phyloP scores from a whole-genome alignment of 2,329 filamentous ascomycete species.

The Davidsoniella neocaledoniae region DNA sequence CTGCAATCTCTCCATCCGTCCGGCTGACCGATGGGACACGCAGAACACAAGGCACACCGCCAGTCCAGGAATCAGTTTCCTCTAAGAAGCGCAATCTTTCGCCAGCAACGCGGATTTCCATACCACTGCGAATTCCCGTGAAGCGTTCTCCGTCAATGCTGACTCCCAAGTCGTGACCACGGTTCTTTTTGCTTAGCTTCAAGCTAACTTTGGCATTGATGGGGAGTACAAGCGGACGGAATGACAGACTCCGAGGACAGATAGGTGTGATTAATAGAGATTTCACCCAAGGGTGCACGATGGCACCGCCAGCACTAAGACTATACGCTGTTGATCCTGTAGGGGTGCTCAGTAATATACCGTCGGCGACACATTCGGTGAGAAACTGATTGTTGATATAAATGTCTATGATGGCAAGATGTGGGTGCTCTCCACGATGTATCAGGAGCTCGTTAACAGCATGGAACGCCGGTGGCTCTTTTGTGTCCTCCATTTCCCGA shows the following conservation, averaged over 20 bases:
- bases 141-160: conserved; percentile 62
- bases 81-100: conserved; percentile 67
- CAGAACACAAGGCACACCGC: conserved; percentile 86
- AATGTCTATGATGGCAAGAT: conserved; percentile 82
- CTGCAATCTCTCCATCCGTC: conserved; percentile 19
- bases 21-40: conserved; percentile 33
- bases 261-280: conserved; percentile 85
- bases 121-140: conserved; percentile 51
- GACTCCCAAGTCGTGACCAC: conserved; percentile 59
- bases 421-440: conserved; percentile 76
- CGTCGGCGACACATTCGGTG: conserved; percentile 87
- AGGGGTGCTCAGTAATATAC: conserved; percentile 83
- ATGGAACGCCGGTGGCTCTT: conserved; percentile 25
- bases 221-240: conserved; percentile 78
- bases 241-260: conserved; percentile 79
- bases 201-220: conserved; percentile 71
- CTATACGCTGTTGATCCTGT: conserved; percentile 94
- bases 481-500: neutral
- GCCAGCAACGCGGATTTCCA: conserved; percentile 77
- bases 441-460: conserved; percentile 94
- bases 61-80: conserved; percentile 63
- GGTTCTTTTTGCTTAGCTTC: conserved; percentile 63
- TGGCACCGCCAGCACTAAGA: conserved; percentile 79
- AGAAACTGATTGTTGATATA: conserved; percentile 78
- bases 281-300: conserved; percentile 83